phyloP scores from a whole-genome alignment of 768 basidiomycete genomes.

The Hericium coralloides region DNA sequence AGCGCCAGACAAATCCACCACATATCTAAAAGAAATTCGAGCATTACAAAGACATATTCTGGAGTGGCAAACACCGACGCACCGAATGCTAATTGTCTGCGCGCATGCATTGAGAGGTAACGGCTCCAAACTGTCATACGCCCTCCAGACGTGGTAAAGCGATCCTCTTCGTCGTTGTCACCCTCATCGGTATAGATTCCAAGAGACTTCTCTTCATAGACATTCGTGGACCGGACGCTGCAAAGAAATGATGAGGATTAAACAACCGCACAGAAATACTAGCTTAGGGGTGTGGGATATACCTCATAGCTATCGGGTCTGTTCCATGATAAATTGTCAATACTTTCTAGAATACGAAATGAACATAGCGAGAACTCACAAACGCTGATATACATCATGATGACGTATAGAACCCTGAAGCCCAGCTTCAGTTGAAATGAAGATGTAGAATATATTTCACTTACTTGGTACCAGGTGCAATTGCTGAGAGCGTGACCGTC shows the following conservation, averaged over 20 bases:
- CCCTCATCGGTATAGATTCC: neutral
- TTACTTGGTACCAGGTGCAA: conserved; percentile 87
- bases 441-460: conserved; percentile 20
- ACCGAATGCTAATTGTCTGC: conserved; percentile 90
- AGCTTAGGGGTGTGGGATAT: conserved; percentile 3
- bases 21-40: conserved; percentile 56
- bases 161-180: conserved; percentile 28
- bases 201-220: conserved; percentile 66
- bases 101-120: conserved; percentile 74
- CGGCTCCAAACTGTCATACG: conserved; percentile 64
- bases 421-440: neutral
- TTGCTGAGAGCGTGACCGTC: conserved; percentile 58
- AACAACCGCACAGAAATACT: neutral
- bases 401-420: conserved; percentile 67
- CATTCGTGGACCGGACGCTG: conserved; percentile 87
- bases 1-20: conserved; percentile 90
- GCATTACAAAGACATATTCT: neutral
- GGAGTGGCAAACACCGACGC: conserved; percentile 9
- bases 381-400: conserved; percentile 91
- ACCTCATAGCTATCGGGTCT: conserved; percentile 84
- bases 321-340: neutral
- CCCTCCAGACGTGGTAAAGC: conserved; percentile 29
- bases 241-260: neutral
- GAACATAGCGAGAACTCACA: conserved; percentile 39
- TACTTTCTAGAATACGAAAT: neutral